A percentile compares a stretch with the other conserved stretches of the same genome.
Conservation (phyloP, 345 rosid species). For the Rhodomyrtus tomentosa region DNA sequence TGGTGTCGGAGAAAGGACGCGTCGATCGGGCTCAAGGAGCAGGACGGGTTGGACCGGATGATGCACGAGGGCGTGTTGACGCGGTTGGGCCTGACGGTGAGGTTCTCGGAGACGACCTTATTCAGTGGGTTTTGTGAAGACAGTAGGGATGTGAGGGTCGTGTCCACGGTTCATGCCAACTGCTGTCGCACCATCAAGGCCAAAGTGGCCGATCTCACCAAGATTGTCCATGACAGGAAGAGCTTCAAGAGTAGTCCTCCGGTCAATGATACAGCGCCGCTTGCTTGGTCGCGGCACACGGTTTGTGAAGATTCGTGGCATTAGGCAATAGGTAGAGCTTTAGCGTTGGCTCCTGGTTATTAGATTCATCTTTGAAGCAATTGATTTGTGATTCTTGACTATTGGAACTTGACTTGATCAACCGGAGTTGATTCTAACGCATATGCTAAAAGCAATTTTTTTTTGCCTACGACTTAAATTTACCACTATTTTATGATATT, state of each 20-base stretch:
- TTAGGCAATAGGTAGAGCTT: not conserved
- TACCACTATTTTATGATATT: not conserved
- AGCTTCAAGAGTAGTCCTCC: slow-evolving; percentile 6
- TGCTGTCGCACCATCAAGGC: slow-evolving; percentile 65
- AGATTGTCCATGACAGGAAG: slow-evolving; percentile 55
- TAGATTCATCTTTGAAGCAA: not conserved
- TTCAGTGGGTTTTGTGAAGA: slow-evolving; percentile 79
- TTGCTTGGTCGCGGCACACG: not conserved
- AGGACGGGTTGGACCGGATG: slow-evolving; percentile 46
- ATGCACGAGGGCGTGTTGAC: slow-evolving; percentile 18
- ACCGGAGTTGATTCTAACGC: not conserved
- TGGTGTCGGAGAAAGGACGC: slow-evolving; percentile 50
- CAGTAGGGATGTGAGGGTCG: slow-evolving; percentile 30
- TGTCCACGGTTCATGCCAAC: slow-evolving; percentile 65
- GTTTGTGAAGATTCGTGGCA: not conserved
- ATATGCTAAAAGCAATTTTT: not conserved
- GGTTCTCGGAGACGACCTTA: slow-evolving; percentile 29
- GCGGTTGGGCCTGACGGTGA: slow-evolving; percentile 21
- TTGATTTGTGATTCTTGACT: not conserved
- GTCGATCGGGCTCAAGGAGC: slow-evolving; percentile 50
- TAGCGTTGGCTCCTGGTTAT: not conserved
- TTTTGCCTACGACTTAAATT: not conserved
- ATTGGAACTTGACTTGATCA: not conserved
- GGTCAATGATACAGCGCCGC: not conserved
- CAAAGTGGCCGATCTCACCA: slow-evolving; percentile 42